phyloP scores from a whole-genome alignment of 2,329 filamentous ascomycete genomes.

The Graphiopsis chlorocephala region DNA sequence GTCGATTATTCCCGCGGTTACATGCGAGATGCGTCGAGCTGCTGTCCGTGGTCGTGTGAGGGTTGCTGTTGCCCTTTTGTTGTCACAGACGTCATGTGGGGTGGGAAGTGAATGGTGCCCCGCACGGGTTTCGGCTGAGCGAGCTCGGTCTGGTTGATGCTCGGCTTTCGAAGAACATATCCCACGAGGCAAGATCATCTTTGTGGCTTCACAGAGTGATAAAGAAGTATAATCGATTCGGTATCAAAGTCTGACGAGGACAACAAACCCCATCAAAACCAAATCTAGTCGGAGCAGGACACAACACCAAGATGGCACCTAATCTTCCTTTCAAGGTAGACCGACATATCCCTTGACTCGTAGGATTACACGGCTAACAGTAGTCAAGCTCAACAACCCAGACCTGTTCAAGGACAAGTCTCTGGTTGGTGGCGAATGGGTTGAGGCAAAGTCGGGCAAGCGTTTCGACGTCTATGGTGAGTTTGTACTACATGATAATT shows the following conservation, averaged over 20 bases:
- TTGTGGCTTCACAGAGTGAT: neutral
- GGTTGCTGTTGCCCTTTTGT: neutral
- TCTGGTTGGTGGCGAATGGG: constrained; percentile 55
- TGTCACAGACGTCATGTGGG: constrained; percentile 12
- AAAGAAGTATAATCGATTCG: neutral
- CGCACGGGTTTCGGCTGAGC: neutral
- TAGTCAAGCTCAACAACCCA: constrained; percentile 49
- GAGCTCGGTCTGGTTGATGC: neutral
- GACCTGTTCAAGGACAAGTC: constrained; percentile 55
- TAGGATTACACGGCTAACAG: constrained; percentile 10
- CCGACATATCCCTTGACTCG: neutral
- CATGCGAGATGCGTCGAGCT: neutral
- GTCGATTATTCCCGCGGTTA: constrained; percentile 7
- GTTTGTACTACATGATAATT: neutral
- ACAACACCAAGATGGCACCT: constrained; percentile 27
- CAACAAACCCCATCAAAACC: neutral
- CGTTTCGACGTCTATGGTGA: constrained; percentile 56
- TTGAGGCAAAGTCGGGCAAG: constrained; percentile 55
- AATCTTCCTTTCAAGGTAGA: constrained; percentile 46
- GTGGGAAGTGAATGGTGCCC: constrained; percentile 4
- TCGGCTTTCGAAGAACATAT: neutral
- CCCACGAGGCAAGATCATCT: neutral
- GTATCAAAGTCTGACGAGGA: neutral
- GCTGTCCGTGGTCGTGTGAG: neutral
- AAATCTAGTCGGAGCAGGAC: neutral